Conservation (phyloP, 495 filamentous ascomycete species). For the Penicillium pancosmium region DNA sequence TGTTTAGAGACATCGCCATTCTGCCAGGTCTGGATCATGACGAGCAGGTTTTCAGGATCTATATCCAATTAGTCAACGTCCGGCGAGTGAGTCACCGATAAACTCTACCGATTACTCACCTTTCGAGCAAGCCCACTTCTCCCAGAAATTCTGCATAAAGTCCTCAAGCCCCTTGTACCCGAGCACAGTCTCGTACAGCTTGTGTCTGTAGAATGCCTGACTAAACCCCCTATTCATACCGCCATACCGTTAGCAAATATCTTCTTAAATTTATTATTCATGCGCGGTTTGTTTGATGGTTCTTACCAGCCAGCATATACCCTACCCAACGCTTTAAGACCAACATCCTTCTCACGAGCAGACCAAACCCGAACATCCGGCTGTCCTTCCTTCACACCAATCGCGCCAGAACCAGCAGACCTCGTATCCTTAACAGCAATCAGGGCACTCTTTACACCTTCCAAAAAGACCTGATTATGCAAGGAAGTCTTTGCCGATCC, state of each 20-base stretch:
- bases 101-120: constrained; percentile 30
- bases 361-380: constrained; percentile 55
- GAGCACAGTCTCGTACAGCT: constrained; percentile 60
- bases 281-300: background rate
- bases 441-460: constrained; percentile 69
- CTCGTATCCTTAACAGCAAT: constrained; percentile 60
- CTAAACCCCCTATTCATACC: constrained; percentile 60
- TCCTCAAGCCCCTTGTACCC: constrained; percentile 66
- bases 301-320: constrained; percentile 72
- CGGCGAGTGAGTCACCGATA: background rate
- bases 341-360: constrained; percentile 56
- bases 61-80: background rate
- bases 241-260: background rate
- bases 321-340: constrained; percentile 68
- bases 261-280: background rate
- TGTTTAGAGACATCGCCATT: constrained; percentile 65
- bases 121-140: constrained; percentile 68
- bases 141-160: constrained; percentile 74
- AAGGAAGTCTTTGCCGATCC: constrained; percentile 66
- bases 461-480: constrained; percentile 74
- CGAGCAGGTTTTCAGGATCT: constrained; percentile 70
- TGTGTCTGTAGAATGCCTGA: constrained; percentile 71
- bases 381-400: constrained; percentile 34
- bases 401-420: constrained; percentile 51
- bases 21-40: constrained; percentile 77